phyloP scores from a whole-genome alignment of 1,139 yeast species.

The Candida frijolesensis region DNA sequence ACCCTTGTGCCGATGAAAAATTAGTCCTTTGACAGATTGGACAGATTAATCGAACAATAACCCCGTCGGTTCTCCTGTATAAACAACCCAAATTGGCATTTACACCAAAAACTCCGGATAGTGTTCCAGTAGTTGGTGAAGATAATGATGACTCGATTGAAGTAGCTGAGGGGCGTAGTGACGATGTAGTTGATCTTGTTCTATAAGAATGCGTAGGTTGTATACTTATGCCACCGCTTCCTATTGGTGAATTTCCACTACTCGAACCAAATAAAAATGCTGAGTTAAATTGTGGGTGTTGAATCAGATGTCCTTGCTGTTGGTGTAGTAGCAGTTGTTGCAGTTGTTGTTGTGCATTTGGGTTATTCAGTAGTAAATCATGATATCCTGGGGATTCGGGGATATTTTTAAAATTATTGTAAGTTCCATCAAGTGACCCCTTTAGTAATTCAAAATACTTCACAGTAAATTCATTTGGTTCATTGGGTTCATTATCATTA shows the following conservation, averaged over 20 bases:
- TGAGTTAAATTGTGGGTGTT: conserved; percentile 5
- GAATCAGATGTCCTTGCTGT: neutral
- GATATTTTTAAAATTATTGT: conserved; percentile 22
- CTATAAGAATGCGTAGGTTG: conserved; percentile 36
- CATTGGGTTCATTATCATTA: conserved; percentile 47
- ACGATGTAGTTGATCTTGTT: conserved; percentile 53
- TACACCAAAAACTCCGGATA: neutral
- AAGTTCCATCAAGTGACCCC: conserved; percentile 37
- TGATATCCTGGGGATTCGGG: conserved; percentile 8
- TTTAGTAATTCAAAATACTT: conserved; percentile 46
- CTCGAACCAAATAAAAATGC: conserved; percentile 10
- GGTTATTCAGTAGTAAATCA: too few relatives aligned
- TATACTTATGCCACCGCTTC: neutral
- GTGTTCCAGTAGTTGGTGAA: neutral
- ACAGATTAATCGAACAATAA: conserved; percentile 68
- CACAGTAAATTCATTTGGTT: conserved; percentile 53
- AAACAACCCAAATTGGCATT: conserved; percentile 53
- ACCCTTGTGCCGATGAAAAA: conserved; percentile 80
- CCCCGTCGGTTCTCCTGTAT: conserved; percentile 72
- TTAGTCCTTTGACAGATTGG: conserved; percentile 68
- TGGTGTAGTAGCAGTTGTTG: neutral
- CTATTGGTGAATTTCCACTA: neutral
- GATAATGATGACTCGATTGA: conserved; percentile 19
- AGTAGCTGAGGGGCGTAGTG: conserved; percentile 41
- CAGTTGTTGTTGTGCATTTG: neutral